Percentiles rank a stretch among this genome's conserved stretches.
Evolutionary conservation across 352 stramenopile species (phyloP).

Genomic region (Hyaloperonospora brassicae): DNA sequence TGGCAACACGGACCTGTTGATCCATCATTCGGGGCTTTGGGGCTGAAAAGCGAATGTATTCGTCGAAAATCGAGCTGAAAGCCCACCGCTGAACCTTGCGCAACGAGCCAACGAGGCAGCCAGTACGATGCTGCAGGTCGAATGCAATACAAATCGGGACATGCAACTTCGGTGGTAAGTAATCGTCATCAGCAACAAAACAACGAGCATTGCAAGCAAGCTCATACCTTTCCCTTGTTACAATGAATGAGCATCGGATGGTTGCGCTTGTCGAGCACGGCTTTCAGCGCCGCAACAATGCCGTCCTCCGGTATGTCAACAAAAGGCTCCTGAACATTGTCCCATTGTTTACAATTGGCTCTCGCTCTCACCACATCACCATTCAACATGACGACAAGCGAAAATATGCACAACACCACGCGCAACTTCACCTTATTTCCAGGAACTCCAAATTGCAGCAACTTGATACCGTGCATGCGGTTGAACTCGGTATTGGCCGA

Average conservation of each 20-base stretch:
- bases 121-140: constrained; percentile 55
- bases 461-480: constrained; percentile 62
- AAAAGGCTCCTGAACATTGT: constrained; percentile 52
- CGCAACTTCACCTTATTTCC: constrained; percentile 58
- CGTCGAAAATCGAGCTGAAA: constrained; percentile 77
- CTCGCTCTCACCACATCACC: neutral
- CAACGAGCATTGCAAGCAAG: neutral
- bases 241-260: constrained; percentile 85
- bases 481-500: constrained; percentile 78
- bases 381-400: neutral
- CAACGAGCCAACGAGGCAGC: constrained; percentile 68
- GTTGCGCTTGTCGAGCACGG: constrained; percentile 78
- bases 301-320: constrained; percentile 80
- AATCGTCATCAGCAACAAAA: no score
- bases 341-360: neutral
- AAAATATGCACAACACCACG: neutral
- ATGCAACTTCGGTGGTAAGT: no score
- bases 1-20: constrained; percentile 44
- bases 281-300: constrained; percentile 63
- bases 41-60: constrained; percentile 81
- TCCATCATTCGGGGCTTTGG: constrained; percentile 85
- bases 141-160: no score
- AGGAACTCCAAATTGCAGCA: constrained; percentile 79
- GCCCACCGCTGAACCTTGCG: constrained; percentile 78
- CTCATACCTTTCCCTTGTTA: constrained; percentile 76